A percentile compares a stretch with the other conserved stretches of the same genome.
phyloP scores from a whole-genome alignment of 1,284 basidiomycete genomes.

The Butyriboletus appendiculatus region DNA sequence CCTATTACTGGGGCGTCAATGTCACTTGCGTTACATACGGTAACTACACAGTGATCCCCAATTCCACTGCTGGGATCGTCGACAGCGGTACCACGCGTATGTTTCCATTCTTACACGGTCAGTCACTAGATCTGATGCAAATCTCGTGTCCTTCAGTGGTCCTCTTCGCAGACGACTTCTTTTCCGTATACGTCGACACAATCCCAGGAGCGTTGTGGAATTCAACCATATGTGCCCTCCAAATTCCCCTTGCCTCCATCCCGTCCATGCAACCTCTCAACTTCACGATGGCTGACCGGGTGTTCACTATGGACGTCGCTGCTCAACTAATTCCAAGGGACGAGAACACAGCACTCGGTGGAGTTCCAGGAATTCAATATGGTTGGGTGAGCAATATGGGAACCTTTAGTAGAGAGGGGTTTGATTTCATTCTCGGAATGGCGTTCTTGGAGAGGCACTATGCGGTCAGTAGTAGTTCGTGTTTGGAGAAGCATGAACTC shows the following conservation, averaged over 20 bases:
- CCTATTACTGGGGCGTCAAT: conserved; percentile 28
- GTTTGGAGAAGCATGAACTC: neutral
- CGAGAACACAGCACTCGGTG: conserved; percentile 12
- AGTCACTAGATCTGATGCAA: neutral
- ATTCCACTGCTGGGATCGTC: conserved; percentile 20
- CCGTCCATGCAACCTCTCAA: conserved; percentile 20
- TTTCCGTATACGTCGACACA: conserved; percentile 15
- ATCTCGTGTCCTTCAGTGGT: conserved; percentile 8
- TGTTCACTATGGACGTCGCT: conserved; percentile 8
- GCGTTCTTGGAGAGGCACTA: conserved; percentile 33
- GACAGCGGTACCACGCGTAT: conserved; percentile 19
- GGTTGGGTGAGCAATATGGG: conserved; percentile 11
- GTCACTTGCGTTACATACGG: conserved; percentile 20
- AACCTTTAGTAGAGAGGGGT: conserved; percentile 9
- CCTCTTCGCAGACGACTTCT: conserved; percentile 21
- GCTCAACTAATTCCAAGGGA: conserved; percentile 25
- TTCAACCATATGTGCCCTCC: conserved; percentile 10
- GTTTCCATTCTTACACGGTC: neutral
- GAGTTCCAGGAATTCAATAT: conserved; percentile 10
- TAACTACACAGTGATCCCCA: conserved; percentile 7
- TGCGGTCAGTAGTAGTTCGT: conserved; percentile 8
- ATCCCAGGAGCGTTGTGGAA: conserved; percentile 23
- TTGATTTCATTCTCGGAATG: conserved; percentile 27
- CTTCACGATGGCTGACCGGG: conserved; percentile 16
- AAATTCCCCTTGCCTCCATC: conserved; percentile 17